Conservation (phyloP, 495 filamentous ascomycete species). For the Opeltia flavorubescens region DNA sequence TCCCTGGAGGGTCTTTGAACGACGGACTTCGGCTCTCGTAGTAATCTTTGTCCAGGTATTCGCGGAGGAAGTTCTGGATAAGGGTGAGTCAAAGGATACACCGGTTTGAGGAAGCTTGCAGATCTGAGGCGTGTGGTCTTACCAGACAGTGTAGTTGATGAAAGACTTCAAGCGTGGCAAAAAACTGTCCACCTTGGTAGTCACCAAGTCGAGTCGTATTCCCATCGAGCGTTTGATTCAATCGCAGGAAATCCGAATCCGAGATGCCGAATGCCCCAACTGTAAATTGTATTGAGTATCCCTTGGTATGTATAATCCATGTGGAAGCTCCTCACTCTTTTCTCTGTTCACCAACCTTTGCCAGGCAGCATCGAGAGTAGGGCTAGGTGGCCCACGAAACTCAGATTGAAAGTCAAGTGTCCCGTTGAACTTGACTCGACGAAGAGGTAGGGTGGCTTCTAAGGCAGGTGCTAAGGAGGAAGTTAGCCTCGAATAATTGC, state of each 20-base stretch:
- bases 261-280: conserved; percentile 2
- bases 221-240: neutral
- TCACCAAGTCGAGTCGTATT: conserved; percentile 1
- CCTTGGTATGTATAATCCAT: too few relatives aligned
- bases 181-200: neutral
- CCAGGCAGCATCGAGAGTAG: neutral
- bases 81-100: neutral
- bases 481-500: too few relatives aligned
- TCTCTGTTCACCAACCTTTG: too few relatives aligned
- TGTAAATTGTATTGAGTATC: too few relatives aligned
- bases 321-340: too few relatives aligned
- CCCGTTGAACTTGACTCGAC: neutral
- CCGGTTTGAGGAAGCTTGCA: neutral
- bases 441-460: neutral
- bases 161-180: conserved; percentile 2
- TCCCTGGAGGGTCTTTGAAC: conserved; percentile 3
- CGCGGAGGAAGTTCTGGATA: neutral
- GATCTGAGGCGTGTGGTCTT: neutral
- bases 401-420: neutral
- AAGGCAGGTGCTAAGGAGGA: neutral
- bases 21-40: neutral
- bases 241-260: neutral
- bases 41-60: neutral
- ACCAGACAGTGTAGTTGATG: conserved; percentile 7
- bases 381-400: neutral